Conservation (phyloP, 2,329 filamentous ascomycete genomes). For the Aspergillus tubingensis region DNA sequence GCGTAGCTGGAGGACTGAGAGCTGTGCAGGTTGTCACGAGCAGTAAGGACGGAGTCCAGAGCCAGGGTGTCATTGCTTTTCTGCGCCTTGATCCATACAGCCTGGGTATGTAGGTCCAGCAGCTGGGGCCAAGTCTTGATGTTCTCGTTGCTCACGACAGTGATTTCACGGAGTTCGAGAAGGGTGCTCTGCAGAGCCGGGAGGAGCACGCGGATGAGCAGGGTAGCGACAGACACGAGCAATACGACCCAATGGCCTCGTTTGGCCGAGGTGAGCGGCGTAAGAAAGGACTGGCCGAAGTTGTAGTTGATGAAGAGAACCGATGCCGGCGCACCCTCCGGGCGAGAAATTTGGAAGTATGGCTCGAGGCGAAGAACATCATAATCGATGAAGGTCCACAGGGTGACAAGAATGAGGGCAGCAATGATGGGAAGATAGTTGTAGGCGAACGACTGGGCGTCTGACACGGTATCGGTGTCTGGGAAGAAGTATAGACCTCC, state of each 20-base stretch:
- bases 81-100: constrained; percentile 33
- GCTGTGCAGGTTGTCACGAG: constrained; percentile 21
- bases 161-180: constrained; percentile 34
- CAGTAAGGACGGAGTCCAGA: constrained; percentile 24
- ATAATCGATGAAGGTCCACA: constrained; percentile 54
- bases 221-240: constrained; percentile 33
- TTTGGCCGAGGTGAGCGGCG: constrained; percentile 34
- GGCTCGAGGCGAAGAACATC: constrained; percentile 54
- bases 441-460: constrained; percentile 34
- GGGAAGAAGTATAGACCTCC: constrained; percentile 34
- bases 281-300: constrained; percentile 39
- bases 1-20: constrained; percentile 33
- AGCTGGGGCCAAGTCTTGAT: constrained; percentile 34
- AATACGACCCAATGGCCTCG: constrained; percentile 36
- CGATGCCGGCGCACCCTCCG: constrained; percentile 34
- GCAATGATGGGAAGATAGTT: constrained; percentile 48
- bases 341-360: constrained; percentile 46
- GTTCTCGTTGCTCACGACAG: constrained; percentile 19
- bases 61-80: constrained; percentile 27
- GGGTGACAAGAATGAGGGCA: constrained; percentile 48
- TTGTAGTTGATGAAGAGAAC: constrained; percentile 41
- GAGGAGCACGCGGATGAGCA: constrained; percentile 35
- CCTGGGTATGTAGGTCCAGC: constrained; percentile 31
- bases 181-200: constrained; percentile 36
- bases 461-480: constrained; percentile 32